Conservation (phyloP, 306 rosid genomes). For the Quercus engelmannii region DNA sequence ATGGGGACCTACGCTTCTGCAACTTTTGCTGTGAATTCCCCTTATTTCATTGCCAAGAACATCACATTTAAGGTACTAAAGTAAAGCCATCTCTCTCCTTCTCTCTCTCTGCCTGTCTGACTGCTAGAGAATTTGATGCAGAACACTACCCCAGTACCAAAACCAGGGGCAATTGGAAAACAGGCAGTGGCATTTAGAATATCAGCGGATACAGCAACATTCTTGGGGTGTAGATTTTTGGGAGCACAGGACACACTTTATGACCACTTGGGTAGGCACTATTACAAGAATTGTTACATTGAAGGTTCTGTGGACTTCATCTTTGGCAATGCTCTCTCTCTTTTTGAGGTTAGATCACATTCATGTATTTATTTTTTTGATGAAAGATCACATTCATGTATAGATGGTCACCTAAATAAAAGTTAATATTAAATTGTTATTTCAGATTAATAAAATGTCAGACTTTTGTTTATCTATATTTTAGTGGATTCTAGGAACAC, state of each 20-base stretch:
- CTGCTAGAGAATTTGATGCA: constrained; percentile 24
- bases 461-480: too few species aligned
- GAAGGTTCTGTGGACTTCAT: constrained; percentile 99
- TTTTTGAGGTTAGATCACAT: constrained; percentile 57
- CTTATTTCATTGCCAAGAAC: constrained; percentile 89
- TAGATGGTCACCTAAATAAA: too few species aligned
- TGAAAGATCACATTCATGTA: neutral
- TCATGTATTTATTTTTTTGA: too few species aligned
- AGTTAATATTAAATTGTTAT: too few species aligned
- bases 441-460: too few species aligned
- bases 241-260: constrained; percentile 96
- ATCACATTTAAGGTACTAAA: constrained; percentile 74
- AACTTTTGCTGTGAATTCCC: constrained; percentile 87
- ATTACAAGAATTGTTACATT: constrained; percentile 88
- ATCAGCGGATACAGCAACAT: constrained; percentile 86
- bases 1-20: constrained; percentile 87
- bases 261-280: constrained; percentile 89
- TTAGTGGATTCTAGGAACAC: too few species aligned
- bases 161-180: constrained; percentile 74
- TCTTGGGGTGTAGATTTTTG: constrained; percentile 70
- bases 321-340: constrained; percentile 85
- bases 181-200: constrained; percentile 96
- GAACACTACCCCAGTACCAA: constrained; percentile 85
- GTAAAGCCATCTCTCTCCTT: neutral
- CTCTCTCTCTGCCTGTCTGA: neutral